A percentile compares a stretch with the other conserved stretches of the same genome.
These are phyloP conservation scores for Tetracladium marchalianum DNA, from an alignment of 495 filamentous ascomycete species.

Conservation along the genomic window DNA sequence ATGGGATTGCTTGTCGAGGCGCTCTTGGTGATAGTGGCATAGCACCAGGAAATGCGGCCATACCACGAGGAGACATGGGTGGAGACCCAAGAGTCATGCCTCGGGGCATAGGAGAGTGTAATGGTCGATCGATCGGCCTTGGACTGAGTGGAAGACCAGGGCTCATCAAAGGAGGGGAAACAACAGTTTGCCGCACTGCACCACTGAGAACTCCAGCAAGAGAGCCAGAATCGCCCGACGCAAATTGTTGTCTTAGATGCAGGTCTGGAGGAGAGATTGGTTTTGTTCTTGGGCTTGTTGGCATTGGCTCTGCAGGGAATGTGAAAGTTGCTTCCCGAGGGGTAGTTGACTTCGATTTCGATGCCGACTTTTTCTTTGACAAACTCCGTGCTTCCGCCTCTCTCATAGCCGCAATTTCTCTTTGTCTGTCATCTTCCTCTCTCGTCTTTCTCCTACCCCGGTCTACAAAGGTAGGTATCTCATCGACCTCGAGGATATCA, in stretches of 20 bases:
- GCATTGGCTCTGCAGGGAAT: slow-evolving; percentile 9
- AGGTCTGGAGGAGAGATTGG: slow-evolving; percentile 16
- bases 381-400: slow-evolving; percentile 55
- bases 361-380: slow-evolving; percentile 52
- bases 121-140: slow-evolving; percentile 64
- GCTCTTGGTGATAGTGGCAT: slow-evolving; percentile 65
- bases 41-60: slow-evolving; percentile 37
- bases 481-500: slow-evolving; percentile 58
- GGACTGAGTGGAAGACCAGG: slow-evolving; percentile 86
- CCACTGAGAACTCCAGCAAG: slow-evolving; percentile 39
- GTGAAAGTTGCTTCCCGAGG: slow-evolving; percentile 9
- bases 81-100: slow-evolving; percentile 51
- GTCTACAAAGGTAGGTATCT: slow-evolving; percentile 43
- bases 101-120: slow-evolving; percentile 63
- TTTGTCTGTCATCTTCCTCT: slow-evolving; percentile 76
- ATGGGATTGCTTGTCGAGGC: slow-evolving; percentile 52
- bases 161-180: slow-evolving; percentile 56
- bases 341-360: slow-evolving; percentile 20
- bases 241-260: slow-evolving; percentile 10
- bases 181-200: slow-evolving; percentile 13
- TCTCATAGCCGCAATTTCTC: slow-evolving; percentile 53
- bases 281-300: slow-evolving; percentile 13
- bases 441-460: slow-evolving; percentile 78
- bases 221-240: slow-evolving; percentile 22
- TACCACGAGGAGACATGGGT: slow-evolving; percentile 51